These are phyloP conservation scores for Amborella trichopoda DNA, from an alignment of 164 flowering plant genomes.

Conservation along the genomic window DNA sequence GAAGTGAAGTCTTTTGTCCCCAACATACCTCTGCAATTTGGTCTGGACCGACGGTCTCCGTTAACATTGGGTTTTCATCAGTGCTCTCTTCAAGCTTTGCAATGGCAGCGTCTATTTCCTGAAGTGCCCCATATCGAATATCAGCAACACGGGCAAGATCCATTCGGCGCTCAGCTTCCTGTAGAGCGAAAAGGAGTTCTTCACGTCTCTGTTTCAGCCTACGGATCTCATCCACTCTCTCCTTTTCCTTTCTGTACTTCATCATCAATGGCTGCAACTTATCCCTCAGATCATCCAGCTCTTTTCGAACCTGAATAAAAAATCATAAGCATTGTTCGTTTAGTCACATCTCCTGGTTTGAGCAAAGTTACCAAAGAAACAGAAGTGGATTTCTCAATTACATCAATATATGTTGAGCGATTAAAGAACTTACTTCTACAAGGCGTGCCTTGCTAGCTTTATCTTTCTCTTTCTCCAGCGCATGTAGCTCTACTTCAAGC, in stretches of 20 bases:
- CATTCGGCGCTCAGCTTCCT: constrained; percentile 82
- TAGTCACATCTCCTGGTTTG: no score
- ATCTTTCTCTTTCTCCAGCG: constrained; percentile 87
- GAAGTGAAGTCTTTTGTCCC: no score
- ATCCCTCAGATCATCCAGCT: constrained; percentile 78
- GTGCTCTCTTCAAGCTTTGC: constrained; percentile 47
- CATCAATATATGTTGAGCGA: no score
- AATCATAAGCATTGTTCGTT: not conserved
- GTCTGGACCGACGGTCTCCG: constrained; percentile 78
- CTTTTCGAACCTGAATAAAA: constrained; percentile 43
- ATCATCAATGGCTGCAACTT: constrained; percentile 68
- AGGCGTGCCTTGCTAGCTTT: constrained; percentile 85
- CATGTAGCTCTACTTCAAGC: constrained; percentile 74
- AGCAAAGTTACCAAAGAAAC: no score
- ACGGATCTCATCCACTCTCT: constrained; percentile 65
- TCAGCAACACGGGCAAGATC: constrained; percentile 85
- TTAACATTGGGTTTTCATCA: constrained; percentile 50
- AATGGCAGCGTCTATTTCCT: constrained; percentile 64
- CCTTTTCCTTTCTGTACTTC: constrained; percentile 76
- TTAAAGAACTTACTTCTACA: constrained; percentile 56
- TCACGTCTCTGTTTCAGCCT: constrained; percentile 61
- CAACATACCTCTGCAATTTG: constrained; percentile 62
- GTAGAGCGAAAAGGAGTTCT: constrained; percentile 42
- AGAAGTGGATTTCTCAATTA: no score
- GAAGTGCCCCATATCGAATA: constrained; percentile 61